Percentiles rank a stretch among this genome's conserved stretches.
These are phyloP conservation scores for Flaveria brownii DNA, from an alignment of 129 eudicot genomes.

Conservation along the genomic window DNA sequence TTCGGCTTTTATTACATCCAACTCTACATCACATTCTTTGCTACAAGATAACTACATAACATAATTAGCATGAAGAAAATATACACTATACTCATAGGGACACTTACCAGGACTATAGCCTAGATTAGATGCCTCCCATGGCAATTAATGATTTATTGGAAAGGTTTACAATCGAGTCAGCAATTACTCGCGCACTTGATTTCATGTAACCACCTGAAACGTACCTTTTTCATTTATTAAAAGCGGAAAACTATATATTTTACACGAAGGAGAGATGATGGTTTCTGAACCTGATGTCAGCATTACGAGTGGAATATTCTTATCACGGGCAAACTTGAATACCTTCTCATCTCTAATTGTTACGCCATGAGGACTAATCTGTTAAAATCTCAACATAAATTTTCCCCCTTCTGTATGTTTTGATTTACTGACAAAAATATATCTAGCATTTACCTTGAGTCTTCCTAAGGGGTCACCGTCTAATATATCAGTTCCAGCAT, in stretches of 20 bases:
- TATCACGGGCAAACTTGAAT: conserved; percentile 71
- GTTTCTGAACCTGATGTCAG: conserved; percentile 75
- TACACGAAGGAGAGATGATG: not conserved
- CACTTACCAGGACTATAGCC: conserved; percentile 10
- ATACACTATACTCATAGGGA: not conserved
- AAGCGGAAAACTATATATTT: not conserved
- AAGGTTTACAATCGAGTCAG: conserved; percentile 78
- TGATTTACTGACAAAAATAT: not conserved
- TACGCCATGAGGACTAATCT: conserved; percentile 87
- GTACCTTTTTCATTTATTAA: not conserved
- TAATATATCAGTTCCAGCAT: conserved; percentile 92
- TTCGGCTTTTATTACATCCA: conserved; percentile 10
- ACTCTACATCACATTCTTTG: conserved; percentile 17
- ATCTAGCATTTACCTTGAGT: conserved; percentile 59
- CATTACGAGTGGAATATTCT: conserved; percentile 79
- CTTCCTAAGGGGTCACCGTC: conserved; percentile 96
- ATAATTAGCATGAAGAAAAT: not conserved
- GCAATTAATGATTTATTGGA: conserved; percentile 67
- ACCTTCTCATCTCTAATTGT: conserved; percentile 80
- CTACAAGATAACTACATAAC: conserved; percentile 2
- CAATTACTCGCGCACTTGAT: conserved; percentile 85
- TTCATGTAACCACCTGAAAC: conserved; percentile 92
- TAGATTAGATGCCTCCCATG: conserved; percentile 29
- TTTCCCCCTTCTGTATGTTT: not conserved
- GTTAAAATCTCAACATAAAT: conserved; percentile 23